Base-by-base conservation (phyloP, 805 yeast species). In the Saccharomycopsis amapae region DNA sequence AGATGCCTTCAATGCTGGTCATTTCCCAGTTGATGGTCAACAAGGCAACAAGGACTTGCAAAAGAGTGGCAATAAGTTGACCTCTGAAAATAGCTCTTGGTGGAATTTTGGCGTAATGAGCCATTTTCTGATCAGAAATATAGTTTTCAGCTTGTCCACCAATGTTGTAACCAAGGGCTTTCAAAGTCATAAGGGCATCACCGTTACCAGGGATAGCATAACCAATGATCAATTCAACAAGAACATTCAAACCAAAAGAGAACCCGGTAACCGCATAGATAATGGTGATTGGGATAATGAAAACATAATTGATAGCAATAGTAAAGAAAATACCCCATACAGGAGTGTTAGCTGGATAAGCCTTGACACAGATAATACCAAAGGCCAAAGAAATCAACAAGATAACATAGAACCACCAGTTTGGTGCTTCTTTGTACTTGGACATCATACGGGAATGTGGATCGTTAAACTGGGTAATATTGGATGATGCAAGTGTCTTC, bases 111-210 rank as follows among this genome's bases (percentile, higher is more conserved):
- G 73, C 61, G 56, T 78, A 78, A 59, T 78, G 84, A 0, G 73
- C 80, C 64, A 71, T 60, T 56, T 76, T 77, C 54, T 67, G 69
- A 55, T 76, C 76, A 56, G 75, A 69, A 41, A 78, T 72, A 58
- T 73, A 81, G 56, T 67, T 72, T 50, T 78, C 77, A 12, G 85
- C 83, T 60, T 78, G 84, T 22, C 73, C 72, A 55, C 76, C 81
- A 50, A 78, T 75, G 56, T 77, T 79, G 41, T 76, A 73, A 37
- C 78, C 79, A 45, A 65, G 68, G 1, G 73, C 69, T 49, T 75
- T 75, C 46, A 75, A 56, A 7, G 72, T 63, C 66, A 71, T 73
- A 46, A 75, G 59, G 3, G 79, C 80, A 36, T 64, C 56, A 18
- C 76, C 78, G 42, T 75, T 72, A 40, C 78, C 77, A 15, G 78